A percentile compares a stretch with the other conserved stretches of the same genome.
Conservation (phyloP, 108 stramenopile genomes). For the Cyclotella sp. region DNA sequence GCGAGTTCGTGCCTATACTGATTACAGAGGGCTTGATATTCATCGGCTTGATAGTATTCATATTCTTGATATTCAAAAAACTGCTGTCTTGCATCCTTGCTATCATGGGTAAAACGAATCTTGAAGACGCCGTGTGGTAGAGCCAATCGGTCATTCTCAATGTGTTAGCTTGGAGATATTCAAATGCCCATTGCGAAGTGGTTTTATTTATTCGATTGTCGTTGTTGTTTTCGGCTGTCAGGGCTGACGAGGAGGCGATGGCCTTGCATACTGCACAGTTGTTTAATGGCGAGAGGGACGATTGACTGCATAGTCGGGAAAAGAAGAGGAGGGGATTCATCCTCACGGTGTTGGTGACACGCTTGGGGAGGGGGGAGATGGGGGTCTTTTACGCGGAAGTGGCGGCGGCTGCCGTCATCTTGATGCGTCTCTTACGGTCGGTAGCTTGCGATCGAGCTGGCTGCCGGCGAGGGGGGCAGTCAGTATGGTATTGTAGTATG, state of each 20-base stretch:
- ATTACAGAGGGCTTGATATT: no score
- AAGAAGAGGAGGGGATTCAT: conserved; percentile 30
- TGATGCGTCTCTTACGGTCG: no score
- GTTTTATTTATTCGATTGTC: neutral
- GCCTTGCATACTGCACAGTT: conserved; percentile 18
- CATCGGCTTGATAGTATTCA: no score
- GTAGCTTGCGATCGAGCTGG: no score
- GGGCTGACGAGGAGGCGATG: conserved; percentile 16
- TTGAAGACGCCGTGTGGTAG: conserved; percentile 18
- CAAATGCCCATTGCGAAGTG: conserved; percentile 32
- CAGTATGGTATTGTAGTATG: no score
- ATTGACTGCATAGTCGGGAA: conserved; percentile 12
- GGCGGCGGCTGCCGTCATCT: neutral
- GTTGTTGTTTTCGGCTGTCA: conserved; percentile 7
- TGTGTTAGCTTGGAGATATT: conserved; percentile 14
- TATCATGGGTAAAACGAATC: conserved; percentile 38
- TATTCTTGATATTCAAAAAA: no score
- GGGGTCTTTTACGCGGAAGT: conserved; percentile 9
- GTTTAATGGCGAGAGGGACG: conserved; percentile 10
- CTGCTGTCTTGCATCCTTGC: conserved; percentile 20
- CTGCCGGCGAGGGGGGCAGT: no score
- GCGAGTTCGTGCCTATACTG: no score
- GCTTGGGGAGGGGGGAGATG: neutral
- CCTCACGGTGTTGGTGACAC: neutral
- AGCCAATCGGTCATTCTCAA: conserved; percentile 13